phyloP scores from a whole-genome alignment of 2,329 filamentous ascomycete species.

The Canariomyces notabilis region DNA sequence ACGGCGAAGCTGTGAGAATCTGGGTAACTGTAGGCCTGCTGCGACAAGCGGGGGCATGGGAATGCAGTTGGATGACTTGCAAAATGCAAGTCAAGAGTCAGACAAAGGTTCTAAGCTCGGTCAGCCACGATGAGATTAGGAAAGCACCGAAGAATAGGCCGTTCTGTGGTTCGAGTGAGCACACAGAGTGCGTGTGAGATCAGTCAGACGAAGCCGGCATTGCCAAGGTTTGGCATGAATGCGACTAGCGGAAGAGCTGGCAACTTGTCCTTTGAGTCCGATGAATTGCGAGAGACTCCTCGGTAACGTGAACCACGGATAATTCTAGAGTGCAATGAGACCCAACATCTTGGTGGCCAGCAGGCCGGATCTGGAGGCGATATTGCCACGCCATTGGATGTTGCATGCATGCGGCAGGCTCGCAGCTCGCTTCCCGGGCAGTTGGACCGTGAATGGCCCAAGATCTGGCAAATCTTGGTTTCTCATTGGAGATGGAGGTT shows the following conservation, averaged over 20 bases:
- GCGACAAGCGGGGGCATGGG: too few relatives aligned
- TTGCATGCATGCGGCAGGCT: not conserved
- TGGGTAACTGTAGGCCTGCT: not conserved
- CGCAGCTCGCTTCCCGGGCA: not conserved
- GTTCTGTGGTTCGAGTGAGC: not conserved
- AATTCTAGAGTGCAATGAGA: not conserved
- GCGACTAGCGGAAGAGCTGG: not conserved
- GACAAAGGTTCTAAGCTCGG: too few relatives aligned
- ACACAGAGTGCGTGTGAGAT: not conserved
- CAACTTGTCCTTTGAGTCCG: too few relatives aligned
- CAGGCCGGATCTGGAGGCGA: too few relatives aligned
- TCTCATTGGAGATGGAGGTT: not conserved
- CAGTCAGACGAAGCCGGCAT: not conserved
- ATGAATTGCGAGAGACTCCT: too few relatives aligned
- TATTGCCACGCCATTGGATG: not conserved
- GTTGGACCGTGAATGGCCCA: not conserved
- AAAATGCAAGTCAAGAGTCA: too few relatives aligned
- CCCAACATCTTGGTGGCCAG: not conserved
- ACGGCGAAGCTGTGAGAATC: not conserved
- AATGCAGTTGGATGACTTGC: not conserved
- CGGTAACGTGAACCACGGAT: too few relatives aligned
- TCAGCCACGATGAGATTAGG: not conserved
- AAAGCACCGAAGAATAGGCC: not conserved
- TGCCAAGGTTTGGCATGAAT: constrained; percentile 1
- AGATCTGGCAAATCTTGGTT: not conserved